phyloP scores from a whole-genome alignment of 2,329 filamentous ascomycete species.

The Aspergillus pseudoviridinutans region DNA sequence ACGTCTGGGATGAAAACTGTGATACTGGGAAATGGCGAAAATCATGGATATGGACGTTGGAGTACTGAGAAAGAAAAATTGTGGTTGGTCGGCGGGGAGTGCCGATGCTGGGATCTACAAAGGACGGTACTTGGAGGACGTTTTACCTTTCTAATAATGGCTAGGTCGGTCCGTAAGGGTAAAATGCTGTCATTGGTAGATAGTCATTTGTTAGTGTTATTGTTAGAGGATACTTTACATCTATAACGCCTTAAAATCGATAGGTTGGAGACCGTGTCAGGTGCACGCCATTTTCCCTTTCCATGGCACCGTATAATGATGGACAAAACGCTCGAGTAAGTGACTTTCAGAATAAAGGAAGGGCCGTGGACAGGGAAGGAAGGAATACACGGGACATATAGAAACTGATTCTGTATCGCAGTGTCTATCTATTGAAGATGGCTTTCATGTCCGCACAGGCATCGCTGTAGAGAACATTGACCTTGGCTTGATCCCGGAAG shows the following conservation, averaged over 20 bases:
- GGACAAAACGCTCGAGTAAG: background rate
- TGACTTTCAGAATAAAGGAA: background rate
- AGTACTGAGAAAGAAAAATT: background rate
- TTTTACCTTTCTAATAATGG: no score
- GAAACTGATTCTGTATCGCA: background rate
- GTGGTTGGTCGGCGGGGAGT: background rate
- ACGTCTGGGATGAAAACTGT: background rate
- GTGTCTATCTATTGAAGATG: conserved; percentile 32
- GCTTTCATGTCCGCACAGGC: conserved; percentile 42
- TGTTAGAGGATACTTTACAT: background rate
- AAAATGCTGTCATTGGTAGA: background rate
- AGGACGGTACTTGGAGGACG: background rate
- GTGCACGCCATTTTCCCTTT: background rate
- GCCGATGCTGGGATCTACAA: background rate
- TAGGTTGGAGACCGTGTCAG: background rate
- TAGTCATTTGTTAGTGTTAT: background rate
- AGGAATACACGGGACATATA: conserved; percentile 5
- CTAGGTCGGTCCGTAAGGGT: background rate
- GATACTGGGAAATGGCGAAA: background rate
- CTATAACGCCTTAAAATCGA: background rate
- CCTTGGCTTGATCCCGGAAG: conserved; percentile 41
- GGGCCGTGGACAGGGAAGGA: background rate
- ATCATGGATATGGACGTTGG: background rate
- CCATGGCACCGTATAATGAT: background rate
- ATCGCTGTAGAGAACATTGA: conserved; percentile 41